phyloP scores from a whole-genome alignment of 2,329 filamentous ascomycete species.

The Phialemonium atrogriseum region DNA sequence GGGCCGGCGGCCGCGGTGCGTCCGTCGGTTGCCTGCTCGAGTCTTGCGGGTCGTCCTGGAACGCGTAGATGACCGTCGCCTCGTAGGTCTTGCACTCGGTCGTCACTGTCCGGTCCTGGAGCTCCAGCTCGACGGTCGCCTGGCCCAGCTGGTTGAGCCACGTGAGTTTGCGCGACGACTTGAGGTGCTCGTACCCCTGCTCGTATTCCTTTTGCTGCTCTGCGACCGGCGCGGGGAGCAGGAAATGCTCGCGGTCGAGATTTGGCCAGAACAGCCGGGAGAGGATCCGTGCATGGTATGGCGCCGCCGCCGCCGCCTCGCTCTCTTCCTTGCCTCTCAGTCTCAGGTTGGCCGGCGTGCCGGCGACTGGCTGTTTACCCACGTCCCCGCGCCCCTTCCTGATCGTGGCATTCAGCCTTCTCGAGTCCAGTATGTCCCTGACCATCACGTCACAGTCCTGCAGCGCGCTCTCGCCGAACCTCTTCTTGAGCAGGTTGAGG shows the following conservation, averaged over 20 bases:
- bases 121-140: slow-evolving; percentile 70
- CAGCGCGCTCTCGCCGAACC: slow-evolving; percentile 76
- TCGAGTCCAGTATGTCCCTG: slow-evolving; percentile 80
- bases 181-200: slow-evolving; percentile 67
- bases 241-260: slow-evolving; percentile 61
- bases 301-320: slow-evolving; percentile 20
- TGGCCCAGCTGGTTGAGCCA: slow-evolving; percentile 81
- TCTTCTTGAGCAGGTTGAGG: slow-evolving; percentile 76
- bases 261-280: slow-evolving; percentile 92
- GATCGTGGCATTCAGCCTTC: slow-evolving; percentile 61
- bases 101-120: slow-evolving; percentile 68
- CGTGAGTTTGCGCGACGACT: slow-evolving; percentile 75
- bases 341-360: background rate
- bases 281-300: slow-evolving; percentile 73
- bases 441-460: slow-evolving; percentile 98
- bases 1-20: no score
- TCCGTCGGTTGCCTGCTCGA: slow-evolving; percentile 21
- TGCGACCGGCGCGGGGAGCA: slow-evolving; percentile 49
- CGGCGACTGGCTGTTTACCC: slow-evolving; percentile 12
- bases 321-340: slow-evolving; percentile 12
- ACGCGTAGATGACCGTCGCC: slow-evolving; percentile 79
- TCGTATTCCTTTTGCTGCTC: slow-evolving; percentile 64
- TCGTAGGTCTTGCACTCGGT: slow-evolving; percentile 76
- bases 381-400: slow-evolving; percentile 34
- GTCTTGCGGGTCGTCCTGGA: slow-evolving; percentile 43